Conservation (phyloP, 2,329 filamentous ascomycete genomes). For the Dactylellina drechsleri region DNA sequence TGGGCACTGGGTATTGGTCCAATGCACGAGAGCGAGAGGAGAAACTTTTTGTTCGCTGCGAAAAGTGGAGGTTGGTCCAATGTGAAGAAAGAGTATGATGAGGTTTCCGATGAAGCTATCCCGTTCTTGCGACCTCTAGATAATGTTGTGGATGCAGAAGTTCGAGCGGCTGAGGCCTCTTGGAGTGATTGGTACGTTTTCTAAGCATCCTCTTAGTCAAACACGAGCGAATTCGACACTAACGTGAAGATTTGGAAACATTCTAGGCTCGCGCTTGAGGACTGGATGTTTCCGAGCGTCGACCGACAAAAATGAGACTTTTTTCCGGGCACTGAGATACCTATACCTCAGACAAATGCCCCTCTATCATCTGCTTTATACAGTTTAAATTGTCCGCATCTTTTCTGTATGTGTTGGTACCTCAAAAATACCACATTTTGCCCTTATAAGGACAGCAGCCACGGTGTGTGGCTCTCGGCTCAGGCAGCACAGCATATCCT, state of each 20-base stretch:
- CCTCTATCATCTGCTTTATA: too few relatives aligned
- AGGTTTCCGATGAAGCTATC: slow-evolving; percentile 80
- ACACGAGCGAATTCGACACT: slow-evolving; percentile 1
- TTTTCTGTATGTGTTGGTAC: slow-evolving; percentile 29
- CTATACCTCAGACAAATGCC: too few relatives aligned
- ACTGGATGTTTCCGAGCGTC: slow-evolving; percentile 50
- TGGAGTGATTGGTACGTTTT: slow-evolving; percentile 82
- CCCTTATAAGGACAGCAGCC: not conserved
- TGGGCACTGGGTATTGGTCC: slow-evolving; percentile 83
- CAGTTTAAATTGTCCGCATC: not conserved
- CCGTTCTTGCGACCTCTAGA: slow-evolving; percentile 89
- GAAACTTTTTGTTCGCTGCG: slow-evolving; percentile 93
- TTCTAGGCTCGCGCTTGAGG: slow-evolving; percentile 46
- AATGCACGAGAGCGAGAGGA: slow-evolving; percentile 85
- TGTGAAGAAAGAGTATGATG: slow-evolving; percentile 91
- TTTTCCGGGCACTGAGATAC: not conserved
- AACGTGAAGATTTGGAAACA: slow-evolving; percentile 2
- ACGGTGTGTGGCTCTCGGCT: slow-evolving; percentile 11
- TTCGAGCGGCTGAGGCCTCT: slow-evolving; percentile 79
- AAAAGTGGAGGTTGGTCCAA: slow-evolving; percentile 82
- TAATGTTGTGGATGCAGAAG: slow-evolving; percentile 79
- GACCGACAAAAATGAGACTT: slow-evolving; percentile 42
- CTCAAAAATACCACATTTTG: slow-evolving; percentile 48
- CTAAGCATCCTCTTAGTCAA: not conserved
- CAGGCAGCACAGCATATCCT: slow-evolving; percentile 24